phyloP scores from a whole-genome alignment of 352 stramenopile species.

The Phytopythium montanum region DNA sequence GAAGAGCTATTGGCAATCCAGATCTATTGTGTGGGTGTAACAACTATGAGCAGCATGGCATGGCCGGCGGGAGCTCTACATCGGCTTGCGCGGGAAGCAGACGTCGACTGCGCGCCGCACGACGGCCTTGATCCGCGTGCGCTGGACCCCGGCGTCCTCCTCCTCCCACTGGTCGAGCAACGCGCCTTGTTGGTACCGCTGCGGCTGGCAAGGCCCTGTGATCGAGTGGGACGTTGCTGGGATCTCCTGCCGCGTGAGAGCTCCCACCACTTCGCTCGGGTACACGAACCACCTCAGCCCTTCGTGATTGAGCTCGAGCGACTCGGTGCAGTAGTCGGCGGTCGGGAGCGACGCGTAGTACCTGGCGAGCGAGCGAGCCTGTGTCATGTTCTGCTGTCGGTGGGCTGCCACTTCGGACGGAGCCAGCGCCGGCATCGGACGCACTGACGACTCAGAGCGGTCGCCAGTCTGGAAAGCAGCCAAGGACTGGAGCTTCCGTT shows the following conservation, averaged over 20 bases:
- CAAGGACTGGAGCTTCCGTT: neutral
- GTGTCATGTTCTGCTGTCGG: constrained; percentile 1
- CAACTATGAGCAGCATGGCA: neutral
- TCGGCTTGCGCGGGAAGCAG: neutral
- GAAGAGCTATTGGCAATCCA: neutral
- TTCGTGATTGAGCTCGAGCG: constrained; percentile 20
- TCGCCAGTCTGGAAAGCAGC: neutral
- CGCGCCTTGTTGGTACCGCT: constrained; percentile 22
- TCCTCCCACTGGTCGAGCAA: constrained; percentile 23
- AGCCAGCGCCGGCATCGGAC: neutral
- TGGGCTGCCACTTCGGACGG: neutral
- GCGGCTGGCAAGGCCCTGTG: constrained; percentile 28
- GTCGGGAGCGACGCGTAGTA: neutral
- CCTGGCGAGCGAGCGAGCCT: neutral
- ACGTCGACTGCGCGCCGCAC: constrained; percentile 3
- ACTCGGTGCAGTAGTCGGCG: constrained; percentile 10
- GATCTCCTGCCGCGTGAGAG: constrained; percentile 16
- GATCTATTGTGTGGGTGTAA: neutral
- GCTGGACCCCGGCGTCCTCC: neutral
- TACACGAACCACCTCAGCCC: constrained; percentile 38
- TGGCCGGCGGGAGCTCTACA: neutral
- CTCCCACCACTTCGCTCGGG: constrained; percentile 25
- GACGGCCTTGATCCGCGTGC: neutral
- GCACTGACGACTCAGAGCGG: neutral
- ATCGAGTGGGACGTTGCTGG: constrained; percentile 14